phyloP scores from a whole-genome alignment of 768 basidiomycete species.

The Xanthoconium stramineum region DNA sequence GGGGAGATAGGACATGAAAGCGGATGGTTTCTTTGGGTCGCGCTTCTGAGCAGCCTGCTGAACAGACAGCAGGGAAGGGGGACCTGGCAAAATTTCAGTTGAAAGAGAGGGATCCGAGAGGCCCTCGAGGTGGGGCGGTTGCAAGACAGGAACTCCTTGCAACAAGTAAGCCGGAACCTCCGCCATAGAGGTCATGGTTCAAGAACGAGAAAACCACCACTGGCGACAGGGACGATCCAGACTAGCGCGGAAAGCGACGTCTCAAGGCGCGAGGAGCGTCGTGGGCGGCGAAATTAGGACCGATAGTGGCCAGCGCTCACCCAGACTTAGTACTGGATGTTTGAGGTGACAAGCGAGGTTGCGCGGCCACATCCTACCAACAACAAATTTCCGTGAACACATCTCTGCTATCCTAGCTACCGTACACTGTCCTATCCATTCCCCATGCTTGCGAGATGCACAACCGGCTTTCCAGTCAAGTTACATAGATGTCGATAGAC shows the following conservation, averaged over 20 bases:
- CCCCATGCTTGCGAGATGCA: background rate
- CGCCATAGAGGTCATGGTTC: conserved; percentile 68
- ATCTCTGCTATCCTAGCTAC: conserved; percentile 19
- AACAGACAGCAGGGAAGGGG: conserved; percentile 68
- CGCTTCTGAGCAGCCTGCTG: conserved; percentile 72
- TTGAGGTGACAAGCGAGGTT: conserved; percentile 24
- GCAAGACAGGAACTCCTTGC: conserved; percentile 68
- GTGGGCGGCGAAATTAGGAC: conserved; percentile 20
- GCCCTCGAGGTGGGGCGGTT: conserved; percentile 79
- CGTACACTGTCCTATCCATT: background rate
- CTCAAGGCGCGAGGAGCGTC: conserved; percentile 20
- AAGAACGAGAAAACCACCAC: conserved; percentile 24
- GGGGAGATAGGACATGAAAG: conserved; percentile 75
- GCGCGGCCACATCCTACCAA: conserved; percentile 18
- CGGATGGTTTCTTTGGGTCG: conserved; percentile 74
- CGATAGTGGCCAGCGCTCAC: conserved; percentile 20
- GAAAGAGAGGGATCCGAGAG: conserved; percentile 67
- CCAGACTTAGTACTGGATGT: conserved; percentile 10
- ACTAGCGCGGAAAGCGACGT: conserved; percentile 18
- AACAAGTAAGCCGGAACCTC: conserved; percentile 67
- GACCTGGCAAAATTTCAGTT: conserved; percentile 88
- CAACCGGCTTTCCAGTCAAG: background rate
- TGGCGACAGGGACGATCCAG: conserved; percentile 8
- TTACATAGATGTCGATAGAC: background rate
- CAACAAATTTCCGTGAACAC: conserved; percentile 23